phyloP scores from a whole-genome alignment of 148 eudicot species.

The Oxyria digyna region DNA sequence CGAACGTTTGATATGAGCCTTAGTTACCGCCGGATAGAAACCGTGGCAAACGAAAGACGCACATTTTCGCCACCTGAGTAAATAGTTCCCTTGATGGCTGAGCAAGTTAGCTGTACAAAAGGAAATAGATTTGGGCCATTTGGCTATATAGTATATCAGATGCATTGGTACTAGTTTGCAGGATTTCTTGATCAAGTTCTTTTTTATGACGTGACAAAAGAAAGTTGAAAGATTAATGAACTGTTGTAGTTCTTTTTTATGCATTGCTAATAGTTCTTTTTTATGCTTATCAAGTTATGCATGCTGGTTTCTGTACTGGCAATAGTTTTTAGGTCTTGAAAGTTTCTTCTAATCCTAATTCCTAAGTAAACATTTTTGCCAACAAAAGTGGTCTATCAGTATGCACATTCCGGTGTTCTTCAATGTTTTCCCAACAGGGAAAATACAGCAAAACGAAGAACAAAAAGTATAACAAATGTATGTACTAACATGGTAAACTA shows the following conservation, averaged over 20 bases:
- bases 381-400: neutral
- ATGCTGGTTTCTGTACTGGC: too few species aligned
- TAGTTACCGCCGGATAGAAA: neutral
- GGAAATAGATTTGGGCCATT: conserved; percentile 1
- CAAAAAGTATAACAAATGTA: neutral
- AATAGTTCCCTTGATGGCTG: neutral
- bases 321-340: neutral
- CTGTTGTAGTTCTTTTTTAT: neutral
- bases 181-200: neutral
- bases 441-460: neutral
- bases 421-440: neutral
- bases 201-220: neutral
- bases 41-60: neutral
- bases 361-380: neutral
- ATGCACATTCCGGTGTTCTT: neutral
- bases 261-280: neutral
- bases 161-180: neutral
- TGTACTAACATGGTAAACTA: neutral
- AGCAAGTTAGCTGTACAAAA: conserved; percentile 7
- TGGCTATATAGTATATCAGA: neutral
- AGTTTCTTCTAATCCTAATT: neutral
- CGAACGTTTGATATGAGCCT: neutral
- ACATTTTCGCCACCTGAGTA: conserved; percentile 3
- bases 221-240: neutral
- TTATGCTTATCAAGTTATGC: too few species aligned